Evolutionary conservation across 495 filamentous ascomycete species (phyloP).

Genomic region (Xanthoparmelia taractica): DNA sequence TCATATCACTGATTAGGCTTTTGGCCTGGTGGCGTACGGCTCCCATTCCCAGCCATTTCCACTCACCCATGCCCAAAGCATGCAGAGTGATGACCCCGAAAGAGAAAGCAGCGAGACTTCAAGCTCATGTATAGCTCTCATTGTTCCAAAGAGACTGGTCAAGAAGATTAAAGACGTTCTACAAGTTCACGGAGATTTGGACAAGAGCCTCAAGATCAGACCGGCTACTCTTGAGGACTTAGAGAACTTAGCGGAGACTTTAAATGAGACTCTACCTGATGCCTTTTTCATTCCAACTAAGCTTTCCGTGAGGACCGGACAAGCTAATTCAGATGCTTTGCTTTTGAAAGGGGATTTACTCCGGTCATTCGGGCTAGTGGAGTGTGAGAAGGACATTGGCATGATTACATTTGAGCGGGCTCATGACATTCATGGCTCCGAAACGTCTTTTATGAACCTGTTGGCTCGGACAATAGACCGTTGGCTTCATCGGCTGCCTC

Average conservation of each 20-base stretch:
- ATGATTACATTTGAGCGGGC: neutral
- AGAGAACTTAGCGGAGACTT: neutral
- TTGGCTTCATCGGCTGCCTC: slow-evolving; percentile 5
- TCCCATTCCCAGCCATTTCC: too few relatives aligned
- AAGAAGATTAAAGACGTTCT: slow-evolving; percentile 18
- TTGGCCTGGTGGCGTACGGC: too few relatives aligned
- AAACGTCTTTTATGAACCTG: neutral
- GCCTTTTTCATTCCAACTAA: slow-evolving; percentile 5
- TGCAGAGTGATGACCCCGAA: neutral
- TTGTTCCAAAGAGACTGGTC: slow-evolving; percentile 13
- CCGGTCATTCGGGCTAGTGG: neutral
- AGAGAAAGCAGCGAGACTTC: neutral
- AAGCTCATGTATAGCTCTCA: neutral
- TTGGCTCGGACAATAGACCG: slow-evolving; percentile 1
- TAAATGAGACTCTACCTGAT: neutral
- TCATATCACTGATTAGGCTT: too few relatives aligned
- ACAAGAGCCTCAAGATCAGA: slow-evolving; percentile 18
- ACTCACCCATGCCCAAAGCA: neutral
- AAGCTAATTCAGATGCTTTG: neutral
- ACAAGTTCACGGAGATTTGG: slow-evolving; percentile 2
- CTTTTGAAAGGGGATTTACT: neutral
- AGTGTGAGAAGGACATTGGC: neutral
- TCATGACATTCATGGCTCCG: neutral
- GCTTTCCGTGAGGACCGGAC: neutral
- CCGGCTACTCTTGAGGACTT: neutral